Evolutionary conservation across 2,329 filamentous ascomycete genomes (phyloP).

Genomic region (Cadophora gregata): DNA sequence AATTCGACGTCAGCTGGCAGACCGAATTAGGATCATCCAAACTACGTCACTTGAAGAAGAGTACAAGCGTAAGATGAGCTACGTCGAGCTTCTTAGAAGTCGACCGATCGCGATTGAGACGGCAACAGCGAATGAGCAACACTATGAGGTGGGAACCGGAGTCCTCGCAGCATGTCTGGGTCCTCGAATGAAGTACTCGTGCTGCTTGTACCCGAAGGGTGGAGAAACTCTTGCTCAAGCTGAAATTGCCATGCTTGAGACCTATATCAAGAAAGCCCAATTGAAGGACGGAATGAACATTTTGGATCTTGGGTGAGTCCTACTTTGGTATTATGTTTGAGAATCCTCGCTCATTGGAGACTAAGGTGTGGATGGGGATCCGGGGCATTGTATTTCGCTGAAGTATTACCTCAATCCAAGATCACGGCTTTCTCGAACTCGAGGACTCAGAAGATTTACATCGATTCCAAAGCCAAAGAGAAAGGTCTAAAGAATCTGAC

Average conservation of each 20-base stretch:
- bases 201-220: slow-evolving; percentile 67
- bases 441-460: slow-evolving; percentile 69
- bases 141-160: slow-evolving; percentile 74
- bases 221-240: slow-evolving; percentile 68
- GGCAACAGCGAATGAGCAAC: slow-evolving; percentile 68
- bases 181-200: slow-evolving; percentile 76
- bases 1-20: slow-evolving; percentile 69
- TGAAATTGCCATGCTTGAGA: slow-evolving; percentile 69
- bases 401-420: slow-evolving; percentile 63
- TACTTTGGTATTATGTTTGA: neutral
- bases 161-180: slow-evolving; percentile 67
- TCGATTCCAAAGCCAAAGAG: slow-evolving; percentile 61
- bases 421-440: slow-evolving; percentile 75
- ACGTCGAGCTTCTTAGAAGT: slow-evolving; percentile 62
- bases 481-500: slow-evolving; percentile 65
- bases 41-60: slow-evolving; percentile 58
- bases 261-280: slow-evolving; percentile 64
- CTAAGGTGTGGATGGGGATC: slow-evolving; percentile 72
- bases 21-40: slow-evolving; percentile 62
- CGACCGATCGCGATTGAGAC: slow-evolving; percentile 74
- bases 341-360: neutral
- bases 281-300: slow-evolving; percentile 45
- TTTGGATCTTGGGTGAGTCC: slow-evolving; percentile 41
- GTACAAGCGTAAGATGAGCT: slow-evolving; percentile 66
- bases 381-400: slow-evolving; percentile 67